Percentiles rank a stretch among this genome's conserved stretches.
These are phyloP conservation scores for Naegleria lovaniensis DNA, from an alignment of 208 protist species.

Conservation along the genomic window DNA sequence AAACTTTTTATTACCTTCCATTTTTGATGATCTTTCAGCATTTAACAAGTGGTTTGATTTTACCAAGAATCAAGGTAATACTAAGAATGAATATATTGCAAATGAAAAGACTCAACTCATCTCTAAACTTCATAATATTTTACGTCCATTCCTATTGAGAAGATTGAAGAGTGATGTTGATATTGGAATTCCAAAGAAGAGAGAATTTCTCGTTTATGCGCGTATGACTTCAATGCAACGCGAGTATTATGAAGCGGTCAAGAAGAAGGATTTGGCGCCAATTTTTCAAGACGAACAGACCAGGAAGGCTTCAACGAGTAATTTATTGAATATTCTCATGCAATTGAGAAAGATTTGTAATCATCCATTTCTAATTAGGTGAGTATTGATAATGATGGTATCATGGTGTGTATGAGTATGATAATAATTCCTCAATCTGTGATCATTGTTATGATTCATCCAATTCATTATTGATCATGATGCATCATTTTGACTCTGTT, in stretches of 20 bases:
- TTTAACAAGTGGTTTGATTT: slow-evolving; percentile 85
- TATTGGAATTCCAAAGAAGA: slow-evolving; percentile 73
- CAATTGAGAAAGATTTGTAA: slow-evolving; percentile 50
- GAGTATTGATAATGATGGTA: slow-evolving; percentile 31
- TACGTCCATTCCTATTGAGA: slow-evolving; percentile 88
- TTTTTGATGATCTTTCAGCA: slow-evolving; percentile 70
- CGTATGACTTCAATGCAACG: slow-evolving; percentile 55
- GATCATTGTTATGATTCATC: too few relatives aligned
- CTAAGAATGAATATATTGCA: slow-evolving; percentile 13
- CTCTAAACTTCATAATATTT: slow-evolving; percentile 76
- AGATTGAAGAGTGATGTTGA: slow-evolving; percentile 88
- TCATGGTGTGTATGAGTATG: too few relatives aligned
- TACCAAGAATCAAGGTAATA: slow-evolving; percentile 65
- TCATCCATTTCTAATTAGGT: slow-evolving; percentile 49
- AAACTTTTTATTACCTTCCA: slow-evolving; percentile 80
- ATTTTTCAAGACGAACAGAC: slow-evolving; percentile 23
- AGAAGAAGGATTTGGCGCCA: slow-evolving; percentile 12
- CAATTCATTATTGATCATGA: background rate
- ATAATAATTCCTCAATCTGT: background rate
- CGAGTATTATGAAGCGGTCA: slow-evolving; percentile 38
- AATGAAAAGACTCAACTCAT: slow-evolving; percentile 50
- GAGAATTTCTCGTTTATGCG: slow-evolving; percentile 49
- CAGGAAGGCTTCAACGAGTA: background rate
- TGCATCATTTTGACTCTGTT: background rate
- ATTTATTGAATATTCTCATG: slow-evolving; percentile 29